A percentile compares a stretch with the other conserved stretches of the same genome.
These are phyloP conservation scores for Neofusicoccum cordaticola DNA, from an alignment of 2,329 filamentous ascomycete genomes.

Conservation along the genomic window DNA sequence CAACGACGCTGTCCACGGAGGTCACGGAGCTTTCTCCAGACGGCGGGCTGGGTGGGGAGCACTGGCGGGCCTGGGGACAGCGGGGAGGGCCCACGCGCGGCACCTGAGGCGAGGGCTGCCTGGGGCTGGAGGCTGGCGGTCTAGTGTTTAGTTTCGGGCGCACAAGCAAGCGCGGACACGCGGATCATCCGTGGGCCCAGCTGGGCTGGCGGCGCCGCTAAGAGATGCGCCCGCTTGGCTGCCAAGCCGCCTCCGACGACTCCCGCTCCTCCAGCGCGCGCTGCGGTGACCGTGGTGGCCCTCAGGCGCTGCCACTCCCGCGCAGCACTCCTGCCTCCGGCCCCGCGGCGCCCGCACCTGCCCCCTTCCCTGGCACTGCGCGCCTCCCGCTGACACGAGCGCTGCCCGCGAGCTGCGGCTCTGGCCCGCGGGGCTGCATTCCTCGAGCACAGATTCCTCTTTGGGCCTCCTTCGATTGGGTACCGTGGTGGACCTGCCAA, in stretches of 20 bases:
- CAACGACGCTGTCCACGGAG: background rate
- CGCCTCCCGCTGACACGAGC: background rate
- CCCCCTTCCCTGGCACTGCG: background rate
- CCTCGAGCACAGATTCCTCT: background rate
- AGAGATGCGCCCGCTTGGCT: constrained; percentile 13
- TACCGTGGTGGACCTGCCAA: background rate
- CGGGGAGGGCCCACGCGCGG: background rate
- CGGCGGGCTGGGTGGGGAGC: background rate
- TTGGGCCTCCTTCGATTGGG: background rate
- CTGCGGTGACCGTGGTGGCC: background rate
- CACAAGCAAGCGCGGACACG: background rate
- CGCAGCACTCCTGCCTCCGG: background rate
- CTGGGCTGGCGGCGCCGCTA: constrained; percentile 12
- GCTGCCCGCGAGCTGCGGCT: background rate
- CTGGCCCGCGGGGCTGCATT: background rate
- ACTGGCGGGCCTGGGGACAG: background rate
- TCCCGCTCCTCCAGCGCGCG: constrained; percentile 12
- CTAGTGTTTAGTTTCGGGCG: constrained; percentile 4
- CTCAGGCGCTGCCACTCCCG: background rate
- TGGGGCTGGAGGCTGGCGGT: background rate
- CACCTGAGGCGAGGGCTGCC: background rate
- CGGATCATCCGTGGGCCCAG: constrained; percentile 13
- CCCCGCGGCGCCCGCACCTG: background rate
- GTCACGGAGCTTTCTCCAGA: background rate
- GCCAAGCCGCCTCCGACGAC: constrained; percentile 6